phyloP scores from a whole-genome alignment of 2,329 filamentous ascomycete genomes.

The Aspergillus ibericus region DNA sequence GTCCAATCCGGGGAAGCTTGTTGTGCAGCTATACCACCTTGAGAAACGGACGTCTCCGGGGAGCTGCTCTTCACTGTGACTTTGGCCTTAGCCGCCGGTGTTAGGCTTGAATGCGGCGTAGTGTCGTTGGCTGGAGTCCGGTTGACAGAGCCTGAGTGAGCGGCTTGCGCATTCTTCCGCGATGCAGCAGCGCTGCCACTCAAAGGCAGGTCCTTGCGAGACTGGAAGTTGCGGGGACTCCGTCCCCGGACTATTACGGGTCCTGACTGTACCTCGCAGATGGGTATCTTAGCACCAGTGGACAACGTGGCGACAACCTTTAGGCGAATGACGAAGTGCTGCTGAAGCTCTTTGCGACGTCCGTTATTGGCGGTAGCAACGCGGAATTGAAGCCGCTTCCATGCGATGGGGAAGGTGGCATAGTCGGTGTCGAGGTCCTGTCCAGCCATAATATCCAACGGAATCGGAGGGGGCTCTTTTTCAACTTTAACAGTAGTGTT shows the following conservation, averaged over 20 bases:
- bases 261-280: slow-evolving; percentile 82
- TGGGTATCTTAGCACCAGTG: slow-evolving; percentile 76
- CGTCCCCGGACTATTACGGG: slow-evolving; percentile 91
- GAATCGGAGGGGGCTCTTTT: slow-evolving; percentile 82
- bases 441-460: slow-evolving; percentile 66
- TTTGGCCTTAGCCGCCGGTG: slow-evolving; percentile 32
- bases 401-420: slow-evolving; percentile 87
- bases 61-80: slow-evolving; percentile 35
- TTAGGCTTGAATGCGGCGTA: slow-evolving; percentile 27
- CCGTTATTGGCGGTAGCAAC: slow-evolving; percentile 97
- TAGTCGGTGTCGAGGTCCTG: slow-evolving; percentile 76
- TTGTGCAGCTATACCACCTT: slow-evolving; percentile 27
- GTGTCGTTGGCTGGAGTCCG: slow-evolving; percentile 35
- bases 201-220: slow-evolving; percentile 87
- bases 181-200: slow-evolving; percentile 74
- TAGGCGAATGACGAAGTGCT: slow-evolving; percentile 88
- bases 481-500: slow-evolving; percentile 61
- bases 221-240: slow-evolving; percentile 92
- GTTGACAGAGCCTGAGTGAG: slow-evolving; percentile 31
- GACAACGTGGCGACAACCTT: slow-evolving; percentile 82
- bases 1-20: slow-evolving; percentile 39
- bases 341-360: slow-evolving; percentile 88
- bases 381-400: slow-evolving; percentile 89
- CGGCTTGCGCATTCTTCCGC: slow-evolving; percentile 64
- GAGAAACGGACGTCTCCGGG: slow-evolving; percentile 34